Percentiles rank a stretch among this genome's conserved stretches.
These are phyloP conservation scores for Talaromyces sp. DNA, from an alignment of 2,329 filamentous ascomycete genomes.

Conservation along the genomic window DNA sequence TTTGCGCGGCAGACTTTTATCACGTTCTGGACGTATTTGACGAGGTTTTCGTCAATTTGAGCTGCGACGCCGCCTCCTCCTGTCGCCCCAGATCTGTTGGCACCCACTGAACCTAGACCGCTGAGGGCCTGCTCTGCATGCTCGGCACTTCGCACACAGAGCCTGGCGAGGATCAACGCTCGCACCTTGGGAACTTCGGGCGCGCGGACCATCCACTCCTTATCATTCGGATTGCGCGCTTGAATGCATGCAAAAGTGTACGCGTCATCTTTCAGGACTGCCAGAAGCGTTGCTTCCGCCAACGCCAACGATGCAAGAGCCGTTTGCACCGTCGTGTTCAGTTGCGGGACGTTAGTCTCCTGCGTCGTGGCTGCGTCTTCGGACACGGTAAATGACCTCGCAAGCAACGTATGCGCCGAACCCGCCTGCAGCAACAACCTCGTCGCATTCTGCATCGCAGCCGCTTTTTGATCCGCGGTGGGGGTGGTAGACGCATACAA, in stretches of 20 bases:
- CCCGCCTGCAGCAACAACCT: slow-evolving; percentile 74
- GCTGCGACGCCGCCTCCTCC: slow-evolving; percentile 25
- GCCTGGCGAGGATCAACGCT: slow-evolving; percentile 77
- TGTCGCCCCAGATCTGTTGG: slow-evolving; percentile 19
- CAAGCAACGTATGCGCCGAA: slow-evolving; percentile 70
- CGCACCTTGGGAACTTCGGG: slow-evolving; percentile 85
- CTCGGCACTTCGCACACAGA: slow-evolving; percentile 84
- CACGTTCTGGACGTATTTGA: slow-evolving; percentile 73
- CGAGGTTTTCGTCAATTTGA: slow-evolving; percentile 61
- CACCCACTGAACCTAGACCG: slow-evolving; percentile 42
- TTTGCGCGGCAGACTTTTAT: slow-evolving; percentile 72
- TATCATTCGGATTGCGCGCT: slow-evolving; percentile 74
- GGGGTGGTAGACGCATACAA: slow-evolving; percentile 66
- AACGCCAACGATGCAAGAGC: slow-evolving; percentile 59
- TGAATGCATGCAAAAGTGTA: slow-evolving; percentile 81
- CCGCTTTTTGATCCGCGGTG: slow-evolving; percentile 63
- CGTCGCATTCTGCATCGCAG: slow-evolving; percentile 69
- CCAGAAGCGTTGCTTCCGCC: slow-evolving; percentile 84
- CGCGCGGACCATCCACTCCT: slow-evolving; percentile 94
- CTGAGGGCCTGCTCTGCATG: slow-evolving; percentile 71
- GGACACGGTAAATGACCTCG: slow-evolving; percentile 47
- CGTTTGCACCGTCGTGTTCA: slow-evolving; percentile 42
- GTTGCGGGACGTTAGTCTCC: slow-evolving; percentile 39
- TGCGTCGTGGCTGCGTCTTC: slow-evolving; percentile 44
- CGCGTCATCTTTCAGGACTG: slow-evolving; percentile 89